phyloP scores from a whole-genome alignment of 495 filamentous ascomycete genomes.

The Penicillium antarcticum region DNA sequence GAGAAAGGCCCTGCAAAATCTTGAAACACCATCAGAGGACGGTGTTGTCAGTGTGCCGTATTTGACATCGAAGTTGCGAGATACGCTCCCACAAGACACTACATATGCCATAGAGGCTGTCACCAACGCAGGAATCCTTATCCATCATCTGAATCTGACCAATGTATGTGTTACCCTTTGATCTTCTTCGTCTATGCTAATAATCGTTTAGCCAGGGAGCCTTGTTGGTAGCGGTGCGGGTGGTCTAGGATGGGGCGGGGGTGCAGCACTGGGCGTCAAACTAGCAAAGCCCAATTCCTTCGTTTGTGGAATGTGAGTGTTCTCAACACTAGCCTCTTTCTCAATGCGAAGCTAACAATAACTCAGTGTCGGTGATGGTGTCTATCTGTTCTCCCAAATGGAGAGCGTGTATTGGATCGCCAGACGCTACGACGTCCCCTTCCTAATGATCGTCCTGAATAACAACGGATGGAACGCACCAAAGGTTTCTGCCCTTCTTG shows the following conservation, averaged over 20 bases:
- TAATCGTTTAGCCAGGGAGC: constrained; percentile 11
- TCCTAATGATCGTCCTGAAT: constrained; percentile 85
- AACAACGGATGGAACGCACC: constrained; percentile 84
- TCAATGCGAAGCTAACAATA: not conserved
- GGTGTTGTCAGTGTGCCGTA: constrained; percentile 14
- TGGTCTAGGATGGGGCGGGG: constrained; percentile 89
- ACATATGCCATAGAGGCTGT: constrained; percentile 84
- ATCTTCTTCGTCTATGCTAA: not conserved
- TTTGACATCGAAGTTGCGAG: constrained; percentile 43
- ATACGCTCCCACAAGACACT: constrained; percentile 66
- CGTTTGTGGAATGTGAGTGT: constrained; percentile 20
- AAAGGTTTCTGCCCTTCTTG: constrained; percentile 62
- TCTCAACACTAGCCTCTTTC: not conserved
- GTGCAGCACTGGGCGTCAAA: constrained; percentile 78
- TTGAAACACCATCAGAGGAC: constrained; percentile 6
- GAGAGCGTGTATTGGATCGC: constrained; percentile 88
- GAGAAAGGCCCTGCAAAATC: not conserved
- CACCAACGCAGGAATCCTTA: constrained; percentile 70
- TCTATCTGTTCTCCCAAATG: constrained; percentile 80
- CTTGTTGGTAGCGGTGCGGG: constrained; percentile 63
- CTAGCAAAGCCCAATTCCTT: constrained; percentile 49
- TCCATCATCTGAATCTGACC: constrained; percentile 52
- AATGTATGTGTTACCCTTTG: not conserved
- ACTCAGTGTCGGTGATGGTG: constrained; percentile 70
- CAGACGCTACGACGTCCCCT: constrained; percentile 77